Base-by-base conservation (phyloP, 78 protist genomes). In the slime mould (Dictyostelium discoideum) region DNA sequence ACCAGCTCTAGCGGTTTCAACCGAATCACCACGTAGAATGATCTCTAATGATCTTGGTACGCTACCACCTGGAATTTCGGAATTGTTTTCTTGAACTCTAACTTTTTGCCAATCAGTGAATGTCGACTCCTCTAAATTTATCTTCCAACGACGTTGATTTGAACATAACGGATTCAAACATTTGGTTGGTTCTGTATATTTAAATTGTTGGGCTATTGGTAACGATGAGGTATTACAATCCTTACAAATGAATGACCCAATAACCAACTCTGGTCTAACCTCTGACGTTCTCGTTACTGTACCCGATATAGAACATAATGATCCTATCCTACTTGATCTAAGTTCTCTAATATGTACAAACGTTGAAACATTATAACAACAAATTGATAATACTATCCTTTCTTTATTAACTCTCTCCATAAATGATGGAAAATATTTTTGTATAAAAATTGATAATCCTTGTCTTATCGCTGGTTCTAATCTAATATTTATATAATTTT, bases 251-350 rank as follows among this genome's bases (percentile, higher is more conserved):
- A 99, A 99, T 22, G 87, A 48, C 16, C 99, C 99, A 1, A 24
- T 9, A 26, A 98, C 16, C 2, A 99, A 98, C 96, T 99, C 99
- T 1, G 99, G 99, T 20, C 99, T 96, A 6, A 99, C 98, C 40
- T 99, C 99, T 3, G 98, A 67, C 3, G 99, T 95, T 63, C 99
- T 98, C 37, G 99, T 99, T 1, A 99, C 99, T 0, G 99, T 99
- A 65, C 99, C 99, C 3, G 83, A 26, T 32, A 99, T 77, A 39
- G 97, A 37, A 40, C 72, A 60, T 5, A 99, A 97, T 32, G 88
- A 83, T 3, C 99, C 99, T 2, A 98, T 48, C 5, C 46, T 22
- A 0, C 42, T 32, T 9, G 99, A 67, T 32, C 92, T 22, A 22
- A 98, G 16, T 5, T 98, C 98, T 40, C 98, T 96, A 50, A 98